phyloP scores from a whole-genome alignment of 2,329 filamentous ascomycete genomes.

The Camillea tinctor region DNA sequence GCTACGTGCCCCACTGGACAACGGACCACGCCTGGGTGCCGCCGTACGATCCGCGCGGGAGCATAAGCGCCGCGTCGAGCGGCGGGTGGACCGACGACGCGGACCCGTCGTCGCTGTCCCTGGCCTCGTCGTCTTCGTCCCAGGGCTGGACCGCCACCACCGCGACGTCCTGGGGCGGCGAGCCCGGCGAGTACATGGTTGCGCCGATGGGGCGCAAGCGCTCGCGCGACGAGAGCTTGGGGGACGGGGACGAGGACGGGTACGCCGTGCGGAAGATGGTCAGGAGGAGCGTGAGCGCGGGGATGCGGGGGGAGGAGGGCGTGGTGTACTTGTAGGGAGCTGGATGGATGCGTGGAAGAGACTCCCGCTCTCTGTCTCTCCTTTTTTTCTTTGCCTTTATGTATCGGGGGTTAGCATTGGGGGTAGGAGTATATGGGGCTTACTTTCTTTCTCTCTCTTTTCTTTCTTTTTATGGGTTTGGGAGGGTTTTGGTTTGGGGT shows the following conservation, averaged over 20 bases:
- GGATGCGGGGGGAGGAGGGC: too few relatives aligned
- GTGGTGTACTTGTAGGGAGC: too few relatives aligned
- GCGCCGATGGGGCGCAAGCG: slow-evolving; percentile 35
- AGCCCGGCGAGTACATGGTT: neutral
- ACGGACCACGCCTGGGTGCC: neutral
- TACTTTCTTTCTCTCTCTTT: too few relatives aligned
- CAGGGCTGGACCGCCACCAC: slow-evolving; percentile 4
- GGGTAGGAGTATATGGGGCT: too few relatives aligned
- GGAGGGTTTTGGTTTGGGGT: too few relatives aligned
- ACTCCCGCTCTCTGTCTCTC: too few relatives aligned
- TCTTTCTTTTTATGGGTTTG: neutral
- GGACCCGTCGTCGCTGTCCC: neutral
- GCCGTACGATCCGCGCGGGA: neutral
- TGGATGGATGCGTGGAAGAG: too few relatives aligned
- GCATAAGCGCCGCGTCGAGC: slow-evolving; percentile 1
- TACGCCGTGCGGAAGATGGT: slow-evolving; percentile 13
- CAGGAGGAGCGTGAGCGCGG: neutral
- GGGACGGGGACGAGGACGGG: slow-evolving; percentile 19
- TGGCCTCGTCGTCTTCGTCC: too few relatives aligned
- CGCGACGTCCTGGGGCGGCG: slow-evolving; percentile 6
- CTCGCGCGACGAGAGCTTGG: slow-evolving; percentile 32
- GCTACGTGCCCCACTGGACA: neutral
- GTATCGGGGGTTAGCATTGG: too few relatives aligned
- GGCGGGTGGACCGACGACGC: slow-evolving; percentile 4
- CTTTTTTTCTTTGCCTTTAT: too few relatives aligned